Evolutionary conservation across 2,329 filamentous ascomycete genomes (phyloP), one percentile per base, ranked within the genome.

Genomic region (Hymenoscyphus albidus): DNA sequence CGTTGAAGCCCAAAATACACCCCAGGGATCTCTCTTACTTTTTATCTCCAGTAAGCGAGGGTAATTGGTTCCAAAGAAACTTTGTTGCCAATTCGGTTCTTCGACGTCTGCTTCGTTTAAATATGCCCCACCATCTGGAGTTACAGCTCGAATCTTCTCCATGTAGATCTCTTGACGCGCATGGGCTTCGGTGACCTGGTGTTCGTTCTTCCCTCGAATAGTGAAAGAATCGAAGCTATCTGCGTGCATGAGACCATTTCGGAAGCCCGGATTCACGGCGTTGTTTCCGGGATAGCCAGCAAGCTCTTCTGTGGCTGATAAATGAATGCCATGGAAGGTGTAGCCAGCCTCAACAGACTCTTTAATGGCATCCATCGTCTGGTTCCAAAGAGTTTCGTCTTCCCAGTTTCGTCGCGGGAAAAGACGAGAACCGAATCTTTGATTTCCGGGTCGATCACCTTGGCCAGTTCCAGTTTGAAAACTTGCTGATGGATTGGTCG

Each of bases 31-130:
- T 66, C 80, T 82, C 68, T 77, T 78, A 61, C 74, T 69, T 78
- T 86, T 86, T 38, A 85, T 74, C 2, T 62, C 44, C 9, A 77
- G 65, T 6, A 84, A 69, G 6, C 68, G 66, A 1, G 70, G 63
- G 63, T 83, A 83, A 5, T 68, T 67, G 7, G 18, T 39, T 7
- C 69, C 69, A 63, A 61, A 69, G 58, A 70, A 70, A 40, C 59
- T 63, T 35, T 65, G 51, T 22, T 66, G 75, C 71, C 76, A 82
- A 48, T 78, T 68, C 0, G 74, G 74, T 70, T 81, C 76, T 54
- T 73, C 72, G 59, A 80, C 77, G 71, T 83, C 78, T 2, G 78
- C 81, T 73, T 85, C 82, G 68, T 81, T 83, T 76, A 80, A 75
- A 71, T 82, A 82, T 1, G 77, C 74, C 4, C 78, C 80, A 10